Evolutionary conservation across 2,329 filamentous ascomycete species (phyloP), one percentile per base, ranked within the genome.

Genomic region (Fusarium albosuccineum): DNA sequence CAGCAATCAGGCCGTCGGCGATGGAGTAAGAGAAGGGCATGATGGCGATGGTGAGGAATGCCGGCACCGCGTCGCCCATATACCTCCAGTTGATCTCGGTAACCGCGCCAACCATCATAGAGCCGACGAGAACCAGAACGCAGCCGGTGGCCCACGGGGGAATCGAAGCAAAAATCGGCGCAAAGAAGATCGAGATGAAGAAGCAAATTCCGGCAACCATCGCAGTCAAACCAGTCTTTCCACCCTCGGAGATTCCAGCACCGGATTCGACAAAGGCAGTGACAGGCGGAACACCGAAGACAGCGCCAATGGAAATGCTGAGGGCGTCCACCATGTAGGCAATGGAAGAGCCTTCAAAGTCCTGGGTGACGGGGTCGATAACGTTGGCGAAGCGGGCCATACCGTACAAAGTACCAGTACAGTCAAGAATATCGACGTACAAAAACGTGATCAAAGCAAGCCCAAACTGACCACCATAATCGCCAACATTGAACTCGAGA

Each of bases 11-110:
- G 48, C 93, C 93, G 74, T 97, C 92, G 11, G 93, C 92, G 74
- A 97, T 96, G 41, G 89, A 92, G 82, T 96, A 97, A 2, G 92
- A 93, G 80, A 97, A 96, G 0, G 93, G 93, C 93, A 97, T 97
- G 63, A 94, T 81, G 60, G 90, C 88, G 66, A 97, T 91, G 52
- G 92, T 94, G 37, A 97, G 82, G 80, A 97, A 97, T 4, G 93
- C 92, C 0, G 93, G 93, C 26, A 97, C 85, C 1, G 92, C 90
- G 76, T 97, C 93, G 54, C 93, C 93, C 63, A 93, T 83, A 79
- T 97, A 97, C 46, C 84, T 83, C 93, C 93, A 97, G 84, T 97
- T 97, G 82, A 97, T 94, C 67, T 96, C 91, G 14, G 87, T 88
- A 13, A 92, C 91, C 1, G 92, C 86, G 64, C 88, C 87, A 58